Percentiles rank a stretch among this genome's conserved stretches.
Conservation (phyloP, 2,329 filamentous ascomycete genomes). For the Calonectria hongkongensis region DNA sequence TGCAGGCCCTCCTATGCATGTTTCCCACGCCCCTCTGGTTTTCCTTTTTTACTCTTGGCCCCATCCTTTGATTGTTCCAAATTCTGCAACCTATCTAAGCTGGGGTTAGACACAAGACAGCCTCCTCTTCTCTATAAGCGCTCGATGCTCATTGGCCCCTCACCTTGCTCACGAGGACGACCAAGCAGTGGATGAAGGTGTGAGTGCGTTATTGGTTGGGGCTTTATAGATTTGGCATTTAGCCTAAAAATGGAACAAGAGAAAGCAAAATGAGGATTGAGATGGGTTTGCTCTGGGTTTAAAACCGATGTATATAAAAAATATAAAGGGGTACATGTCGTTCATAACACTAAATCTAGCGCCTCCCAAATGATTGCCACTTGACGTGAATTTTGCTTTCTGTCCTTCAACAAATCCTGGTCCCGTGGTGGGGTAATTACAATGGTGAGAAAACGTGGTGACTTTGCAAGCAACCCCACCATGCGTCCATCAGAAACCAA, state of each 20-base stretch:
- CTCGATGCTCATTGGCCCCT: constrained; percentile 48
- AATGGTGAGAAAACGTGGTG: constrained; percentile 26
- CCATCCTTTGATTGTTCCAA: not conserved
- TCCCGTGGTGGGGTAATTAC: constrained; percentile 7
- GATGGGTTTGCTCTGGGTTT: constrained; percentile 6
- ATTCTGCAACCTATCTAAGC: not conserved
- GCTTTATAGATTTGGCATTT: constrained; percentile 43
- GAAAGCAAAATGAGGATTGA: not conserved
- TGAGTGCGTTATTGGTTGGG: constrained; percentile 46
- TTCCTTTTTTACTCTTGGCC: not conserved
- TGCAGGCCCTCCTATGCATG: constrained; percentile 21
- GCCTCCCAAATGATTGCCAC: no score
- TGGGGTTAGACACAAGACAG: constrained; percentile 7
- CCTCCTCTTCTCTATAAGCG: constrained; percentile 51
- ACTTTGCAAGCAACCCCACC: constrained; percentile 18
- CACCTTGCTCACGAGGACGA: constrained; percentile 45
- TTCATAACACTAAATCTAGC: not conserved
- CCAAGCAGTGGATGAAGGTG: constrained; percentile 22
- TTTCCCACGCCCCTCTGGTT: not conserved
- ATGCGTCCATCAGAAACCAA: constrained; percentile 14
- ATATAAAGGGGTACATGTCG: constrained; percentile 7
- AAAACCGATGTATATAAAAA: constrained; percentile 19
- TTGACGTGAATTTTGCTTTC: not conserved
- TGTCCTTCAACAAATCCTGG: not conserved
- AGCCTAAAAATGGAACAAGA: constrained; percentile 47